These are phyloP conservation scores for Curvularia sp. DNA, from an alignment of 2,329 filamentous ascomycete genomes.

Conservation along the genomic window DNA sequence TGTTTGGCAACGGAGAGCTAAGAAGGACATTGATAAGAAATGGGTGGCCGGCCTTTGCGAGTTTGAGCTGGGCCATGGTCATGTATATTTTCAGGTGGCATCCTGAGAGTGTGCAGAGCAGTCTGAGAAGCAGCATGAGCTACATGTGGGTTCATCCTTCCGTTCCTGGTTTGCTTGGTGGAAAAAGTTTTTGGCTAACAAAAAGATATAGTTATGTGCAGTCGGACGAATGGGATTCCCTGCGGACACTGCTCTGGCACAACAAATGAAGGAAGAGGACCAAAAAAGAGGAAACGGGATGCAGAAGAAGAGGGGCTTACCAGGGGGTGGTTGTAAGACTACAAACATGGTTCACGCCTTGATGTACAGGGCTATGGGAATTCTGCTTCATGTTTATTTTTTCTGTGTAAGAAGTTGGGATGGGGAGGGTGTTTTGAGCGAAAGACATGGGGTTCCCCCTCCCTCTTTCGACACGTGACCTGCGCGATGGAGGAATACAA, in stretches of 20 bases:
- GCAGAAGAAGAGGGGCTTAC: not conserved
- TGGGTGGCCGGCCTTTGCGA: conserved; percentile 93
- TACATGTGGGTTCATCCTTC: conserved; percentile 75
- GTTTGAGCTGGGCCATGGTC: conserved; percentile 86
- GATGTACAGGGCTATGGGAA: not conserved
- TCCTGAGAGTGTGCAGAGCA: conserved; percentile 88
- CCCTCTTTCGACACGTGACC: not conserved
- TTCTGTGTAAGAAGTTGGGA: not conserved
- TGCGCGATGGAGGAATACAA: not conserved
- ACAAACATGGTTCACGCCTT: not conserved
- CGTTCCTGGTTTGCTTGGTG: not conserved
- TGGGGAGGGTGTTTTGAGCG: not conserved
- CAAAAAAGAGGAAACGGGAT: no score
- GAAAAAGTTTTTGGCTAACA: conserved; percentile 29
- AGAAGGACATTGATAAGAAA: conserved; percentile 59
- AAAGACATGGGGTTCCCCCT: not conserved
- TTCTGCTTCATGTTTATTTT: not conserved
- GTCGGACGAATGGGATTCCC: conserved; percentile 85
- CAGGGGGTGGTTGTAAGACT: not conserved
- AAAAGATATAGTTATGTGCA: conserved; percentile 68
- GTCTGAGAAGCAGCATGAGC: conserved; percentile 92
- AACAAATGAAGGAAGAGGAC: conserved; percentile 64
- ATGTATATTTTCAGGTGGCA: conserved; percentile 96
- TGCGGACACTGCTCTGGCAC: conserved; percentile 84
- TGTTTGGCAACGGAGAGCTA: conserved; percentile 49